phyloP scores from a whole-genome alignment of 75 land plant genomes.

The Ceratopteris richardii region DNA sequence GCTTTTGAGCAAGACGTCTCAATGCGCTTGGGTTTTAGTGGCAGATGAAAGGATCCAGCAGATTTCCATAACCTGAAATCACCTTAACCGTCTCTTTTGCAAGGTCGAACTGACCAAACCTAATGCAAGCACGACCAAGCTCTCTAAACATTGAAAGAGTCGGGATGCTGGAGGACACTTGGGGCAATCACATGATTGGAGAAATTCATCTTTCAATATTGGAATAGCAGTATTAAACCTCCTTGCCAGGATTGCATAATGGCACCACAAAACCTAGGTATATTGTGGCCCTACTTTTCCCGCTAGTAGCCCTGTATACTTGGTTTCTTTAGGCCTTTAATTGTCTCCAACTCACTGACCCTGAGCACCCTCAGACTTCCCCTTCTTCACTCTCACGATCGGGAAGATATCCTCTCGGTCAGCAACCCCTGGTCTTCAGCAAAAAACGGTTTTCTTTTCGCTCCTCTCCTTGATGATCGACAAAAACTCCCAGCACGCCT shows the following conservation, averaged over 20 bases:
- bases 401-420: no score
- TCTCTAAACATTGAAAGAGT: slow-evolving; percentile 89
- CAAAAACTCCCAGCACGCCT: no score
- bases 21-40: slow-evolving; percentile 96
- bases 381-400: no score
- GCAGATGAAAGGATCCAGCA: slow-evolving; percentile 94
- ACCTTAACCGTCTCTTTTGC: slow-evolving; percentile 98
- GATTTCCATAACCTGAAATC: slow-evolving; percentile 78
- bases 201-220: slow-evolving; percentile 85
- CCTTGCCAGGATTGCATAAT: slow-evolving; percentile 80
- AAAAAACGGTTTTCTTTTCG: no score
- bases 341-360: no score
- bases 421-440: no score
- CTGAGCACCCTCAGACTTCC: no score
- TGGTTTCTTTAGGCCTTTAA: no score
- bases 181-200: slow-evolving; percentile 97
- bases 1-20: slow-evolving; percentile 77
- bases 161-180: slow-evolving; percentile 88
- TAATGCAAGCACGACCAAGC: slow-evolving; percentile 91
- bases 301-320: no score
- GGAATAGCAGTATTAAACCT: slow-evolving; percentile 80
- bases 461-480: no score
- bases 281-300: slow-evolving; percentile 99
- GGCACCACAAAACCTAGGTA: slow-evolving; percentile 89
- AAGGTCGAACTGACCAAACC: slow-evolving; percentile 95